These are phyloP conservation scores for Cordyceps farinosa DNA, from an alignment of 2,329 filamentous ascomycete species.

Conservation along the genomic window DNA sequence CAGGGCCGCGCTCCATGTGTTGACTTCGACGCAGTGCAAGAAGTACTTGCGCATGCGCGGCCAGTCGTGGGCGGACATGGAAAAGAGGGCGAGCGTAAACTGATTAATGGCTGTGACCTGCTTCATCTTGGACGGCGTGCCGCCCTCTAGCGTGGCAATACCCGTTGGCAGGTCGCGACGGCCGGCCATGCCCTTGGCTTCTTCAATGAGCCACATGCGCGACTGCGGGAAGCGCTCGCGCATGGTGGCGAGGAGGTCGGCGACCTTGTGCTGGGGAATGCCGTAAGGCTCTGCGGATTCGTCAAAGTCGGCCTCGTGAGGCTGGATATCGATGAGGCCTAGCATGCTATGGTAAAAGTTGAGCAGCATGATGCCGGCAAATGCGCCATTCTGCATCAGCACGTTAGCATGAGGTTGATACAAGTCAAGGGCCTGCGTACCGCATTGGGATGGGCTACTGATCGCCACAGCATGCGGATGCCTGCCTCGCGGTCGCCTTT, in stretches of 20 bases:
- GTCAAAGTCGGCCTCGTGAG: constrained; percentile 52
- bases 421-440: not conserved
- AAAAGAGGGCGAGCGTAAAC: constrained; percentile 78
- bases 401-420: not conserved
- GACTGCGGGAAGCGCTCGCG: constrained; percentile 74
- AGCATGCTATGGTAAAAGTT: constrained; percentile 86
- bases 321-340: constrained; percentile 83
- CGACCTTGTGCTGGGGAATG: constrained; percentile 68
- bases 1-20: constrained; percentile 85
- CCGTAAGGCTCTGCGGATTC: constrained; percentile 59
- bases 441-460: constrained; percentile 79
- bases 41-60: constrained; percentile 70
- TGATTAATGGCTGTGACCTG: constrained; percentile 81
- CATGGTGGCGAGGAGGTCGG: constrained; percentile 68
- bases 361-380: constrained; percentile 76
- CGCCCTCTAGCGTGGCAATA: constrained; percentile 59
- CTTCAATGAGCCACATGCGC: constrained; percentile 82
- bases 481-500: constrained; percentile 81
- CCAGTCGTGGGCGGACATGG: constrained; percentile 78
- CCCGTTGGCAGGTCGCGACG: constrained; percentile 64
- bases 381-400: constrained; percentile 66
- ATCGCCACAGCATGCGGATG: constrained; percentile 84
- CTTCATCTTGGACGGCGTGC: constrained; percentile 69
- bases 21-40: constrained; percentile 69
- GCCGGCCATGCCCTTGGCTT: constrained; percentile 71